Conservation (phyloP, 441 rosid species). For the Erodium texanum region DNA sequence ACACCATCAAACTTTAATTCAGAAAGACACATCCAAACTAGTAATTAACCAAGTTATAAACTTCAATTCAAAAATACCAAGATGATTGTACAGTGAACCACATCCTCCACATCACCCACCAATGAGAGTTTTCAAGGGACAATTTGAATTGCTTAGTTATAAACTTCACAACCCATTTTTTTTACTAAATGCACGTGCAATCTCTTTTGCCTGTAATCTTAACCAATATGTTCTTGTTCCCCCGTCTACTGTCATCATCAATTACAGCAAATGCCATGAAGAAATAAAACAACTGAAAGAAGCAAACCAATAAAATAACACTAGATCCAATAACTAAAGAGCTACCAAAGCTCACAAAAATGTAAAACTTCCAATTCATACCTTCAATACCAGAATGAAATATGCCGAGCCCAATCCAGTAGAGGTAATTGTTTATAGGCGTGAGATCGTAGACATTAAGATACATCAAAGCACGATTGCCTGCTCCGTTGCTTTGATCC, state of each 20-base stretch:
- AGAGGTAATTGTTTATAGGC: slow-evolving; percentile 79
- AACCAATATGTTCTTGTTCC: not conserved
- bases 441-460: slow-evolving; percentile 94
- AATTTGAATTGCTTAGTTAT: not conserved
- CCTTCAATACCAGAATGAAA: slow-evolving; percentile 95
- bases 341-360: not conserved
- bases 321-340: not conserved
- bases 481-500: slow-evolving; percentile 36
- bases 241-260: no score
- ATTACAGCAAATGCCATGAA: no score
- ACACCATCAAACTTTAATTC: not conserved
- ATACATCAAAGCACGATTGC: slow-evolving; percentile 37
- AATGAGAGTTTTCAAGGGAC: not conserved
- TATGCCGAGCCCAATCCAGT: slow-evolving; percentile 87
- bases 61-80: not conserved
- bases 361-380: slow-evolving; percentile 12
- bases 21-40: not conserved
- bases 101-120: not conserved
- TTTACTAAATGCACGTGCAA: not conserved
- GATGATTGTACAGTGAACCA: not conserved
- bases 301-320: not conserved
- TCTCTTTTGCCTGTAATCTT: not conserved
- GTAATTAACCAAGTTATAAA: not conserved
- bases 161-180: not conserved
- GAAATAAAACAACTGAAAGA: not conserved